Evolutionary conservation across 352 stramenopile species (phyloP).

Genomic region (Phytophthora sp.): DNA sequence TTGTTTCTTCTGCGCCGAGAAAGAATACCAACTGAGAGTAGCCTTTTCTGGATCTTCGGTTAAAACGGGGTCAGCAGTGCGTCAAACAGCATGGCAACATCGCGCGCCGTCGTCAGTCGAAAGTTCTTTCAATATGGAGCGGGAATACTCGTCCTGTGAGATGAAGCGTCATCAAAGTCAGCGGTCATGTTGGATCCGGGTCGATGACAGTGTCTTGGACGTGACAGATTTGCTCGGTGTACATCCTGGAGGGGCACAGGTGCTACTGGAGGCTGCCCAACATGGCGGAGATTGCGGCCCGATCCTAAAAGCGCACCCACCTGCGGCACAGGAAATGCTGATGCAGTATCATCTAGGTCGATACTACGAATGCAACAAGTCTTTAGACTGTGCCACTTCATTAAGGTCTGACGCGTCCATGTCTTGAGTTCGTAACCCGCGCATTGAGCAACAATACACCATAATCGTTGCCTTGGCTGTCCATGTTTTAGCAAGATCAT

Average conservation of each 20-base stretch:
- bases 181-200: slow-evolving; percentile 92
- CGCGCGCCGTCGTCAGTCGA: slow-evolving; percentile 29
- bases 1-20: slow-evolving; percentile 81
- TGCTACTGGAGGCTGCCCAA: slow-evolving; percentile 60
- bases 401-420: background rate
- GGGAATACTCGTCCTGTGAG: slow-evolving; percentile 90
- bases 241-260: slow-evolving; percentile 87
- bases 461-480: slow-evolving; percentile 4
- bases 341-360: slow-evolving; percentile 66
- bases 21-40: slow-evolving; percentile 69
- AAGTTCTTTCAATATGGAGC: slow-evolving; percentile 46
- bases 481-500: slow-evolving; percentile 4
- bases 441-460: background rate
- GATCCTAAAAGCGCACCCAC: slow-evolving; percentile 64
- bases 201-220: slow-evolving; percentile 90
- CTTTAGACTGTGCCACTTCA: slow-evolving; percentile 11
- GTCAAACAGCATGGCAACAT: slow-evolving; percentile 37
- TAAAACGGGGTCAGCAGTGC: slow-evolving; percentile 23
- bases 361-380: slow-evolving; percentile 68
- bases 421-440: slow-evolving; percentile 5
- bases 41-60: slow-evolving; percentile 49
- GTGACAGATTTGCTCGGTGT: slow-evolving; percentile 88
- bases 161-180: slow-evolving; percentile 79
- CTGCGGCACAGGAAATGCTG: slow-evolving; percentile 47
- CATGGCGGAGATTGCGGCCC: slow-evolving; percentile 58